A percentile compares a stretch with the other conserved stretches of the same genome.
phyloP scores from a whole-genome alignment of 441 rosid species.

The Geranium incanum region DNA sequence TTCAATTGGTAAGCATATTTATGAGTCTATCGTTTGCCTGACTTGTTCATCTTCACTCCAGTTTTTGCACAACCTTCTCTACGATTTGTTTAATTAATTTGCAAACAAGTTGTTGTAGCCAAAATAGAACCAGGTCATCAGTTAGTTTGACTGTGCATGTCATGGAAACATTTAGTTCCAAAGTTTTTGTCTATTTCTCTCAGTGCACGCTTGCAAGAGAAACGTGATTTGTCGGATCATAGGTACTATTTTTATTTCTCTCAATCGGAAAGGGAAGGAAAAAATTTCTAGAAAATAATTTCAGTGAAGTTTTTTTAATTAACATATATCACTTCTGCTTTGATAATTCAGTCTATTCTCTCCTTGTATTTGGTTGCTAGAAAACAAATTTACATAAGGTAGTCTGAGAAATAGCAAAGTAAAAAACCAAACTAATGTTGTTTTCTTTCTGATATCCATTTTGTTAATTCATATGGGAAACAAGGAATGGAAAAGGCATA shows the following conservation, averaged over 20 bases:
- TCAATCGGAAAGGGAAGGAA: background rate
- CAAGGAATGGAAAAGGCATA: background rate
- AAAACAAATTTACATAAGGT: background rate
- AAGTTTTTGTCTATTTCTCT: background rate
- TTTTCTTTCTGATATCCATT: background rate
- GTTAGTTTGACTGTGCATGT: background rate
- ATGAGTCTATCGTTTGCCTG: conserved; percentile 1
- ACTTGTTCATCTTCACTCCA: background rate
- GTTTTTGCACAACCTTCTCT: background rate
- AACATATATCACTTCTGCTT: background rate
- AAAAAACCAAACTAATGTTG: background rate
- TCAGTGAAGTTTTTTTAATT: background rate
- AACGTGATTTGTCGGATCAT: background rate
- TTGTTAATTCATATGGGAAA: background rate
- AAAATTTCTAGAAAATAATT: background rate
- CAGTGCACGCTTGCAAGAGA: background rate
- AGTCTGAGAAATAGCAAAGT: background rate
- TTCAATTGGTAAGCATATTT: conserved; percentile 71
- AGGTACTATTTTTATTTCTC: conserved; percentile 1
- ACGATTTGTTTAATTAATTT: background rate
- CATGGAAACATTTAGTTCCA: conserved; percentile 1
- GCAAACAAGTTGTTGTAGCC: background rate
- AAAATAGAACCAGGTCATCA: conserved; percentile 5
- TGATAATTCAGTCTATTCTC: background rate
- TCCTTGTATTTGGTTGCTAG: background rate